phyloP scores from a whole-genome alignment of 371 early-diverging fungal species.

The Circinella umbellata region DNA sequence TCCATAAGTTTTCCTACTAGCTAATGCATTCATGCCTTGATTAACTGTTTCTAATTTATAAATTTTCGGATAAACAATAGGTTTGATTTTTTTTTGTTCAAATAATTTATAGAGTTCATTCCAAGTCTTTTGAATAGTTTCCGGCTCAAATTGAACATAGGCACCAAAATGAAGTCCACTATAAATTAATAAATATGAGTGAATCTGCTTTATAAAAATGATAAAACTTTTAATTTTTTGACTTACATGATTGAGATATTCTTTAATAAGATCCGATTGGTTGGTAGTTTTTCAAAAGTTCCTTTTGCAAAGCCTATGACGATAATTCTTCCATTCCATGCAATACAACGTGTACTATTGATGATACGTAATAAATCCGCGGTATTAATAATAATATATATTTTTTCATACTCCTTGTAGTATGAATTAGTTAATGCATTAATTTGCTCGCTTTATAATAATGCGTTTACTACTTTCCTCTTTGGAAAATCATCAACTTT shows the following conservation, averaged over 20 bases:
- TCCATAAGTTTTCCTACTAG: slow-evolving; percentile 72
- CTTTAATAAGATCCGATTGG: slow-evolving; percentile 84
- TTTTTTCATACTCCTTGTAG: too few species aligned
- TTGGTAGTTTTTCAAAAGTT: slow-evolving; percentile 78
- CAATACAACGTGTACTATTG: slow-evolving; percentile 70
- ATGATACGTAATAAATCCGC: background rate
- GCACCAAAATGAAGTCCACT: slow-evolving; percentile 71
- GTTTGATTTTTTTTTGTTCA: slow-evolving; percentile 57
- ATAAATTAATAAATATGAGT: background rate
- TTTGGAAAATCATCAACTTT: too few species aligned
- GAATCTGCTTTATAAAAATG: background rate
- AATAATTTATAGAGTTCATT: slow-evolving; percentile 65
- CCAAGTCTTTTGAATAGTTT: slow-evolving; percentile 70
- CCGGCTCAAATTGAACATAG: slow-evolving; percentile 63
- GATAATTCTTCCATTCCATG: slow-evolving; percentile 85
- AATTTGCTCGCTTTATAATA: too few species aligned
- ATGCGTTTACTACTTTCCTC: too few species aligned
- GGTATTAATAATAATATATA: too few species aligned
- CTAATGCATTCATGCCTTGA: slow-evolving; percentile 71
- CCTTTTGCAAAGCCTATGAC: slow-evolving; percentile 91
- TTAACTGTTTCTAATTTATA: slow-evolving; percentile 72
- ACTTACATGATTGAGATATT: slow-evolving; percentile 68
- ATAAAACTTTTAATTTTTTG: background rate
- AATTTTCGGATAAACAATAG: slow-evolving; percentile 70
- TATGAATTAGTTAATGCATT: too few species aligned